phyloP scores from a whole-genome alignment of 345 rosid species.

The Pistacia integerrima region DNA sequence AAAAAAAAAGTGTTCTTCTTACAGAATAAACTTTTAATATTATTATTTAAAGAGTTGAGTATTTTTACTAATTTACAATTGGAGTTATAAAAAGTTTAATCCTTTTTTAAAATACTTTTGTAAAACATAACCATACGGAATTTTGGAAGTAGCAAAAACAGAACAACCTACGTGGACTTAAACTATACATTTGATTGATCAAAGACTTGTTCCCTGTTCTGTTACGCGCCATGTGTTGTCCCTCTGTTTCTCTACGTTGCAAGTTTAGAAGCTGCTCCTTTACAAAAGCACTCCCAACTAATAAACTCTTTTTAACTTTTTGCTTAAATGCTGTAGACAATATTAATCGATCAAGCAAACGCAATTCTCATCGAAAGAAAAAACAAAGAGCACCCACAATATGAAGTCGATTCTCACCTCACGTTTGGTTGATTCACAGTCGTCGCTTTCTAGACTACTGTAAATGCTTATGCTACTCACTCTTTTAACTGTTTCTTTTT shows the following conservation, averaged over 20 bases:
- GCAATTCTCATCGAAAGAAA: not conserved
- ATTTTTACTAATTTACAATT: too few relatives aligned
- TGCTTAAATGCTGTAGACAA: not conserved
- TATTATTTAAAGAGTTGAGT: too few relatives aligned
- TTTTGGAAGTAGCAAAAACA: too few relatives aligned
- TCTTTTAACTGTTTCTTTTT: not conserved
- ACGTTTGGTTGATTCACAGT: constrained; percentile 21
- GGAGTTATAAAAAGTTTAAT: too few relatives aligned
- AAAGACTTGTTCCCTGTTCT: not conserved
- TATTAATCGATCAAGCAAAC: not conserved
- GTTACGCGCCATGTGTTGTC: constrained; percentile 1
- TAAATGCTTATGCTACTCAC: not conserved
- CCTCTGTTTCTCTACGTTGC: not conserved
- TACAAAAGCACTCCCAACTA: not conserved
- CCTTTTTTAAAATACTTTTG: too few relatives aligned
- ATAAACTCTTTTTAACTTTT: not conserved
- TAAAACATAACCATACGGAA: too few relatives aligned
- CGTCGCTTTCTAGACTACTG: constrained; percentile 16
- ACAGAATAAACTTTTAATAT: too few relatives aligned
- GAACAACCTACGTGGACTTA: not conserved
- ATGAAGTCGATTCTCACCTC: constrained; percentile 15
- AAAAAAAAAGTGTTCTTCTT: too few relatives aligned
- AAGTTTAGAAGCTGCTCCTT: not conserved
- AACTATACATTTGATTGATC: too few relatives aligned
- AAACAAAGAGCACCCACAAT: not conserved